Base-by-base conservation (phyloP, 805 yeast genomes). In the Candida loeiensis region DNA sequence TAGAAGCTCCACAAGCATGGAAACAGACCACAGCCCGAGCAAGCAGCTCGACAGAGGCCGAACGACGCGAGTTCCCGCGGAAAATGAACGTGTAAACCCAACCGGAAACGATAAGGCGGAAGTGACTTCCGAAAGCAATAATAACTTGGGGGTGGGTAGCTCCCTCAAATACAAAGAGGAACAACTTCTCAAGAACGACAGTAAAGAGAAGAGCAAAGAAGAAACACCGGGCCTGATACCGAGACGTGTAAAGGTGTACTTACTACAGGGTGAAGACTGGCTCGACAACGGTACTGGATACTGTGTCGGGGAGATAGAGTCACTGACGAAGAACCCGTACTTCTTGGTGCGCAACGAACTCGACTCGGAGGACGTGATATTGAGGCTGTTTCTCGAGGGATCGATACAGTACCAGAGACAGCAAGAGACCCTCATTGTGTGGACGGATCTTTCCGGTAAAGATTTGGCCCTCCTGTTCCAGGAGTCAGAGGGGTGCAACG, bases 381-480 rank as follows among this genome's bases (percentile, higher is more conserved):
- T 91, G 29, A 74, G 76, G 51, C 77, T 90, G 4, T 71, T 60
- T 43, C 69, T 91, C n/a, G 81, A 77, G 51, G 95, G 95, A 0
- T 63, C 76, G 20, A 82, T 80, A 3, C 95, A 85, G 50, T 91
- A 85, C 57, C 97, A 91, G 57, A 76, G 95, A 54, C 98, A 93
- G 55, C 96, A 89, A 55, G 97, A 89, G 43, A 89, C 97, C 0
- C 67, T 91, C 35, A 87, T 91, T 7, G 96, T 91, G 15, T 91
- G 98, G 98, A 85, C 95, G 7, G 96, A 87, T 54, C 71, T 74
- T 14, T 79, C 82, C 6, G 74, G 73, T 4, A 74, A 73, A 39
- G 95, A 88, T 59, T 78, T 87, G 47, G 98, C 98, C 1, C 69
- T 91, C 17, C 84, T 95, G 34, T 91, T 91, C 59, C 96, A 91